Percentiles rank a stretch among this genome's conserved stretches.
These are phyloP conservation scores for Cerioporus squamosus DNA, from an alignment of 1,284 basidiomycete species.

Conservation along the genomic window DNA sequence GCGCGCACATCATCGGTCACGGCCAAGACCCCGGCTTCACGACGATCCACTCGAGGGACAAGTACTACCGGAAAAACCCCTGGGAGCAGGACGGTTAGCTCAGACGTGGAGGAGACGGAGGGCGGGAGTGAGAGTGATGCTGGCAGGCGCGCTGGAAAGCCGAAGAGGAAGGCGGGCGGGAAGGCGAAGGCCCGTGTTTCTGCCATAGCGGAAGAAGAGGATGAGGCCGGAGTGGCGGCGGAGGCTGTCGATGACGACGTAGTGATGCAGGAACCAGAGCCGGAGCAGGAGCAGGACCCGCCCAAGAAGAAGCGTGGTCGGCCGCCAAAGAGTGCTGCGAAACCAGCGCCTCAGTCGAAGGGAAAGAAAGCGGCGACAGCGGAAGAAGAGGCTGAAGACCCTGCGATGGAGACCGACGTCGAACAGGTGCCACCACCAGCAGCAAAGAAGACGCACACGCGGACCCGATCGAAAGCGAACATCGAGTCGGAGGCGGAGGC, in stretches of 20 bases:
- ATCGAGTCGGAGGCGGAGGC: slow-evolving; percentile 25
- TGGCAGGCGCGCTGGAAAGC: slow-evolving; percentile 30
- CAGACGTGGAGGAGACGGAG: slow-evolving; percentile 32
- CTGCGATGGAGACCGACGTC: slow-evolving; percentile 3
- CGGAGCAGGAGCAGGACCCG: slow-evolving; percentile 10
- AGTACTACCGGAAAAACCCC: slow-evolving; percentile 28
- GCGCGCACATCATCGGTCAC: slow-evolving; percentile 19
- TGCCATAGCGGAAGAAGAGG: slow-evolving; percentile 35
- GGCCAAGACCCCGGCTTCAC: slow-evolving; percentile 31
- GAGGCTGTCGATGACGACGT: slow-evolving; percentile 8
- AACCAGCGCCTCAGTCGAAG: slow-evolving; percentile 10
- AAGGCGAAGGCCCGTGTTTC: slow-evolving; percentile 36
- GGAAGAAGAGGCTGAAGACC: slow-evolving; percentile 6
- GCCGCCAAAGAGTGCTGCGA: slow-evolving; percentile 21
- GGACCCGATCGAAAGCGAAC: slow-evolving; percentile 27
- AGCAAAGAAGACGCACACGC: slow-evolving; percentile 23
- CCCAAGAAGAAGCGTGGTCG: slow-evolving; percentile 30
- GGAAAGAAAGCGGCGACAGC: slow-evolving; percentile 11
- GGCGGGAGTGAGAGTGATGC: slow-evolving; percentile 29
- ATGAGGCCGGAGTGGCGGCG: slow-evolving; percentile 21
- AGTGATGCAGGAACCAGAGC: slow-evolving; percentile 20
- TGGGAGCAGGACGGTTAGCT: slow-evolving; percentile 22
- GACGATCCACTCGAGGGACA: slow-evolving; percentile 38
- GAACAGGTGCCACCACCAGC: slow-evolving; percentile 2
- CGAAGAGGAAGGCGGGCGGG: slow-evolving; percentile 31